Base-by-base conservation (phyloP, 2,329 filamentous ascomycete genomes). In the Cryphonectria nitschkei region DNA sequence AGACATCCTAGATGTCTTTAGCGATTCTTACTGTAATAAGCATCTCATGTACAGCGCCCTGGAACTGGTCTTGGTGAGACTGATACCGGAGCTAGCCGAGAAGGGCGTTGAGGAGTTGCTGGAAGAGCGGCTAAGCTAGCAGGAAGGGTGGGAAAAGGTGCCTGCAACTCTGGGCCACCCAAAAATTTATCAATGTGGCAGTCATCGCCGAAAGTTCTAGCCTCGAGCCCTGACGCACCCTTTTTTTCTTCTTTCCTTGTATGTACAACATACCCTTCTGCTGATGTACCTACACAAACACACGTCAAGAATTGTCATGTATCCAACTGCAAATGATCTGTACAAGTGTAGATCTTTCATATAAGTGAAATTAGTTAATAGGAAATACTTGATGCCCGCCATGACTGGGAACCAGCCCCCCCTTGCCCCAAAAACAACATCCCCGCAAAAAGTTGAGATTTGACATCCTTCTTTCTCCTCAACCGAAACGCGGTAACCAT, bases 11-110 rank as follows among this genome's bases (percentile, higher is more conserved):
- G 89, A 92, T 76, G 84, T 95, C 52, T 91, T 97, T 75, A 88
- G 88, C 22, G 94, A 98, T 80, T 85, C 87, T 67, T 97, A 97
- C 82, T 92, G 94, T 81, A 99, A 99, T 82, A 97, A 95, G 82
- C 94, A 98, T 82, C 83, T 98, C 43, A 84, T 97, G 75, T 97
- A 97, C 78, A 86, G 89, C 61, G 85, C 96, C 64, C 82, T 98
- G 46, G 96, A 99, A 82, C 82, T 95, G 70, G 79, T 97, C 2
- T 84, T 98, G n/a, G 88, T 94, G 70, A 89, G 92, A 74, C 81
- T 98, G 73, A 88, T 97, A 78, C 96, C 96, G 5, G 96, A 99
- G 82, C 80, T 98, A 76, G 86, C 86, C 68, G 92, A 93, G 76
- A 90, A 88, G 78, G 89, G 90, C 52, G 87, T 93, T 41, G 84